Evolutionary conservation across 169 alveolate genomes (phyloP), one percentile per base, ranked within the genome.

Genomic region (Eimeria necatrix): DNA sequence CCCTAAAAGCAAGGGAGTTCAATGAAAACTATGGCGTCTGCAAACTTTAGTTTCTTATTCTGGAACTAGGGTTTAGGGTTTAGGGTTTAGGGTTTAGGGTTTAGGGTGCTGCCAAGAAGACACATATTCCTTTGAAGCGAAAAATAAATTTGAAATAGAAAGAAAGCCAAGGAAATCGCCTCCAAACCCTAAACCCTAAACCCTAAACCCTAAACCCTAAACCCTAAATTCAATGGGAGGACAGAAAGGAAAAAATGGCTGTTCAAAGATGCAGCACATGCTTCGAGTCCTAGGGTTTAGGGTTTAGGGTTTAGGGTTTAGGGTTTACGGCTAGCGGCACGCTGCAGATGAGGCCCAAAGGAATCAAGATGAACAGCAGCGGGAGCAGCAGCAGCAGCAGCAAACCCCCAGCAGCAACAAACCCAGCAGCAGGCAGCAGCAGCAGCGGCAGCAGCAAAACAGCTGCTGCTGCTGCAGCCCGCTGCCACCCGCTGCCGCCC

Each of bases 341-440:
- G 78, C 12, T 14, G 78, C 78, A 68, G 32, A 68, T 12, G 14
- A 68, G 12, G 41, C 78, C 78, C 9, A 68, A 24, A n/a, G 78
- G 78, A 24, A 68, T 16, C n/a, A 68, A 10, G 32, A 68, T 14
- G 32, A 16, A 68, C 12, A 68, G 78, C 46, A 68, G 78, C 46
- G 78, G 78, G 41, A 68, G 78, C 46, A 68, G 78, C 78, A 68
- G 78, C 78, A 68, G 12, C 46, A 68, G 78, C n/a, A 68, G 46
- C 32, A 68, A 68, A 68, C 78, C 78, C n/a, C 78, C 78, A n/a
- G 32, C 78, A 68, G 78, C 78, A 68, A 68, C 12, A n/a, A 68
- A 68, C 2, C 78, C 78, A 14, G 78, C 78, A 68, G 78, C 78
- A n/a, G 78, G 78, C 78, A 68, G 78, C 78, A 68, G 78, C 78